Conservation (phyloP, 768 basidiomycete genomes). For the Amanita jacksonii region DNA sequence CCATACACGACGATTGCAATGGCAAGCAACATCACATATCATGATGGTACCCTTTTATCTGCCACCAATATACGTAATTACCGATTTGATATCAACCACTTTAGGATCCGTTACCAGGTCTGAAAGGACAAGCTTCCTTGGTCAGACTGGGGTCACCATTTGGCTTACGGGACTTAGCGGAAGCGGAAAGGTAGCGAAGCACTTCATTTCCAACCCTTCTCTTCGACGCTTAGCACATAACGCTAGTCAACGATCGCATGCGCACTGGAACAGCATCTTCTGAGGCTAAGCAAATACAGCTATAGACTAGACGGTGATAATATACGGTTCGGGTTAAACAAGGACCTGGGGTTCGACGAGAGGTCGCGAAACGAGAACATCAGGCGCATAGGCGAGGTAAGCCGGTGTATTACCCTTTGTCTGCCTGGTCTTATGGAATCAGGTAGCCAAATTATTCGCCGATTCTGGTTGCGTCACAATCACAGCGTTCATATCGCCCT, state of each 20-base stretch:
- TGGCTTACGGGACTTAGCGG: constrained; percentile 97
- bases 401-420: too few relatives aligned
- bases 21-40: constrained; percentile 9
- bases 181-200: constrained; percentile 70
- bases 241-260: constrained; percentile 90
- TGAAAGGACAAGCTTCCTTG: constrained; percentile 60
- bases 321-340: constrained; percentile 92
- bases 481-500: constrained; percentile 99
- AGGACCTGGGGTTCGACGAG: constrained; percentile 91
- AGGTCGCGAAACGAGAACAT: constrained; percentile 93
- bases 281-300: constrained; percentile 75
- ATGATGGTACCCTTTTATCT: constrained; percentile 14
- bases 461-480: constrained; percentile 79
- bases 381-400: constrained; percentile 92
- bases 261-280: constrained; percentile 90
- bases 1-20: not conserved
- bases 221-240: not conserved
- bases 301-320: constrained; percentile 97
- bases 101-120: constrained; percentile 59
- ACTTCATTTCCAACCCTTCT: not conserved
- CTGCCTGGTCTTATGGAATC: too few relatives aligned
- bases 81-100: not conserved
- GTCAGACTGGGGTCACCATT: constrained; percentile 83
- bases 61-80: not conserved
- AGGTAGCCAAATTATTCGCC: constrained; percentile 94